These are phyloP conservation scores for Triangularia verruculosa DNA, from an alignment of 2,329 filamentous ascomycete species.

Conservation along the genomic window DNA sequence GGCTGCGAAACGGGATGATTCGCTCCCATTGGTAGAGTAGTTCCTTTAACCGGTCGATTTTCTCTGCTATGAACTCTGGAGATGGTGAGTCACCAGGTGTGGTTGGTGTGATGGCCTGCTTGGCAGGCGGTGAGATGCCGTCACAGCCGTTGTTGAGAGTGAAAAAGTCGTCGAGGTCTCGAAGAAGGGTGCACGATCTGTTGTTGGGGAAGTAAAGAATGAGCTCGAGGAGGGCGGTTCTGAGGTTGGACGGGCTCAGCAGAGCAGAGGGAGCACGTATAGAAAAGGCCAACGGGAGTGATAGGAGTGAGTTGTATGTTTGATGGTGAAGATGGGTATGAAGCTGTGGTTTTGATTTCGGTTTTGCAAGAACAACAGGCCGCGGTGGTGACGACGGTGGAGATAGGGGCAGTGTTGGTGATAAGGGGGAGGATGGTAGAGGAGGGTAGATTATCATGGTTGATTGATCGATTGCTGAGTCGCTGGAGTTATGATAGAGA, in stretches of 20 bases:
- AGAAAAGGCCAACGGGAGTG: slow-evolving; percentile 28
- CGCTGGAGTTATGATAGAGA: neutral
- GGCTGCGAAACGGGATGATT: neutral
- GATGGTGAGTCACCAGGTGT: neutral
- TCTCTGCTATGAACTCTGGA: neutral
- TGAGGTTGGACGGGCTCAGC: neutral
- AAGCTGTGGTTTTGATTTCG: slow-evolving; percentile 14
- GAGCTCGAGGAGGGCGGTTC: slow-evolving; percentile 26
- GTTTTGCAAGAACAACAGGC: neutral
- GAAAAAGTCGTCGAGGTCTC: slow-evolving; percentile 31
- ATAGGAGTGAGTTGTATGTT: slow-evolving; percentile 30
- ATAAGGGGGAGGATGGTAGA: neutral
- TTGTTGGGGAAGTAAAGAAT: slow-evolving; percentile 32
- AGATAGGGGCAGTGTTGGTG: neutral
- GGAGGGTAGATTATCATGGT: neutral
- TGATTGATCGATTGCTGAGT: neutral
- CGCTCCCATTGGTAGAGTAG: neutral
- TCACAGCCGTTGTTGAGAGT: slow-evolving; percentile 16
- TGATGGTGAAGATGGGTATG: slow-evolving; percentile 34
- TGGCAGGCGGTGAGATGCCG: neutral
- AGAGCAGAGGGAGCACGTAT: slow-evolving; percentile 18
- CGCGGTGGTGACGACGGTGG: neutral
- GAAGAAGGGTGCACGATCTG: slow-evolving; percentile 34
- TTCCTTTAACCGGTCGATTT: neutral
- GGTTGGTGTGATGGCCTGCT: neutral